phyloP scores from a whole-genome alignment of 2,329 filamentous ascomycete genomes.

The Ceratocystiopsis brevicomis region DNA sequence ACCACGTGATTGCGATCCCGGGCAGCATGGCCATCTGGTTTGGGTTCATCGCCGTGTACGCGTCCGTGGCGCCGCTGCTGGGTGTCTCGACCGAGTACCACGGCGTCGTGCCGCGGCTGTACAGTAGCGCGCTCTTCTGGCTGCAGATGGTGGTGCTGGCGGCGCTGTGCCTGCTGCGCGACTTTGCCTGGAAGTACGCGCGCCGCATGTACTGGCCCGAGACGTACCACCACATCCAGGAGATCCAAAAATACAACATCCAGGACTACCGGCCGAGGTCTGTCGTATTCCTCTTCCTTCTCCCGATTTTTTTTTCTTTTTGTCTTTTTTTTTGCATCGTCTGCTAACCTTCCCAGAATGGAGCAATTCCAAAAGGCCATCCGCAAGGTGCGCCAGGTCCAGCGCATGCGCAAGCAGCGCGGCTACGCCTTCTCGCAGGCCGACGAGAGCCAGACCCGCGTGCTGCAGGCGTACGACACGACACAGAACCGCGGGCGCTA shows the following conservation, averaged over 20 bases:
- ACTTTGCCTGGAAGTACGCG: constrained; percentile 92
- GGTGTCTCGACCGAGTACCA: constrained; percentile 68
- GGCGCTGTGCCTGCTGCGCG: constrained; percentile 62
- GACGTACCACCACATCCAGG: constrained; percentile 94
- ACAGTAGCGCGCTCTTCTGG: constrained; percentile 74
- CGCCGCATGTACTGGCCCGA: constrained; percentile 96
- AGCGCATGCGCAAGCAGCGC: constrained; percentile 97
- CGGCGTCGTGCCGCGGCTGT: constrained; percentile 65
- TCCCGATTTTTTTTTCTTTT: neutral
- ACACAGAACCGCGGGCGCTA: constrained; percentile 80
- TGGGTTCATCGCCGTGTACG: constrained; percentile 75
- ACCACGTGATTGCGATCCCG: constrained; percentile 85
- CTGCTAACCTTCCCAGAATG: constrained; percentile 43
- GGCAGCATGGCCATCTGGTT: constrained; percentile 87
- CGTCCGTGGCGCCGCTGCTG: constrained; percentile 64
- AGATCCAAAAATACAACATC: constrained; percentile 99
- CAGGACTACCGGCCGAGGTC: constrained; percentile 94
- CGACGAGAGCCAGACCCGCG: constrained; percentile 85
- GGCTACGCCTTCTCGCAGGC: constrained; percentile 97
- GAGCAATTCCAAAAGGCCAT: constrained; percentile 99
- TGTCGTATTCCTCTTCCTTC: constrained; percentile 14
- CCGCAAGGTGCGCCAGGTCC: constrained; percentile 91
- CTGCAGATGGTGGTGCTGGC: constrained; percentile 70
- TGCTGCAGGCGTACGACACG: constrained; percentile 94
- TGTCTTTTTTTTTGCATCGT: neutral